Percentiles rank a stretch among this genome's conserved stretches.
These are phyloP conservation scores for Skeletonema menzelii DNA, from an alignment of 108 stramenopile genomes.

Conservation along the genomic window DNA sequence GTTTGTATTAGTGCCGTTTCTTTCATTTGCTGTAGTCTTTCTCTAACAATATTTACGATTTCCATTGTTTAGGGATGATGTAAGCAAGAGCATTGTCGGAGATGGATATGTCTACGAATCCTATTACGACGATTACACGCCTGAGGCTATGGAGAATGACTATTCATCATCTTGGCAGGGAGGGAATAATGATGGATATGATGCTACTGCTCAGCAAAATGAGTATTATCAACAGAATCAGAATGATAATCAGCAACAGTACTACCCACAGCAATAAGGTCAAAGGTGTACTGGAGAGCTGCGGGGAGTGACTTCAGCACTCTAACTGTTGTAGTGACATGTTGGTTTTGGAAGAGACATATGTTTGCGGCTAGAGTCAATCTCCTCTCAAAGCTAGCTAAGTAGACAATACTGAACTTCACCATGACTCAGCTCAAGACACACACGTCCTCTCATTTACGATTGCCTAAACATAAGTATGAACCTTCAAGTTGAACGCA, in stretches of 20 bases:
- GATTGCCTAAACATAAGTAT: background rate
- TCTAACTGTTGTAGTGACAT: too few species aligned
- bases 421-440: background rate
- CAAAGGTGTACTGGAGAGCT: background rate
- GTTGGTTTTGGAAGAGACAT: too few species aligned
- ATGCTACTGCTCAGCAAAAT: background rate
- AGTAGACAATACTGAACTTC: background rate
- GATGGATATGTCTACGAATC: conserved; percentile 15
- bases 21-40: background rate
- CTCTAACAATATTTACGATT: background rate
- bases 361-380: too few species aligned
- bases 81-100: conserved; percentile 29
- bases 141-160: conserved; percentile 17
- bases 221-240: background rate
- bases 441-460: background rate
- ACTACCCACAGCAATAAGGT: conserved; percentile 15
- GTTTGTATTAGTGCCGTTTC: background rate
- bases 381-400: background rate
- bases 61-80: conserved; percentile 31
- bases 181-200: background rate
- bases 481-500: background rate
- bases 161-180: conserved; percentile 11
- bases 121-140: conserved; percentile 34
- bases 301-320: background rate
- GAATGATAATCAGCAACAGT: background rate